Evolutionary conservation across 495 filamentous ascomycete species (phyloP).

Genomic region (Apiosordaria backusii): DNA sequence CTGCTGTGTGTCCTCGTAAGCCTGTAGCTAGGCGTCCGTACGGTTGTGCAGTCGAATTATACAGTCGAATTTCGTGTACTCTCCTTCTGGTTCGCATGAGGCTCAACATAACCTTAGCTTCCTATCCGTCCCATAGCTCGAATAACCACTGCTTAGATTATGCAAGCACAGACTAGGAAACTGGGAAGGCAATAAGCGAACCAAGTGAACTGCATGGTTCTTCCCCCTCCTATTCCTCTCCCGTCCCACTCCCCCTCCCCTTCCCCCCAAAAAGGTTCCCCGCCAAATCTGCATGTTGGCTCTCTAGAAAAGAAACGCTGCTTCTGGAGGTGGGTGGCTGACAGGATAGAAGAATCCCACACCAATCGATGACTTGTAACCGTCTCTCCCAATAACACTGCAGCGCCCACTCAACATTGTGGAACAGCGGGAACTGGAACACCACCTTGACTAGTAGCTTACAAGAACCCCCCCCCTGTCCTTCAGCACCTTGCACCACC

Average conservation of each 20-base stretch:
- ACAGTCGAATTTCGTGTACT: too few species aligned
- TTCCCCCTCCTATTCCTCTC: neutral
- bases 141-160: neutral
- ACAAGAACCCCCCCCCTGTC: constrained; percentile 8
- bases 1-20: too few species aligned
- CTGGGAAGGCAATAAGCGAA: neutral
- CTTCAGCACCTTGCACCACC: neutral
- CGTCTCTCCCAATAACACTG: too few species aligned
- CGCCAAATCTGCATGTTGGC: neutral
- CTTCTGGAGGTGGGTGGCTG: neutral
- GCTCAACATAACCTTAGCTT: too few species aligned
- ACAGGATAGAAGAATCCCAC: neutral
- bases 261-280: neutral
- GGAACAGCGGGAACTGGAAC: neutral
- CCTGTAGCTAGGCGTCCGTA: too few species aligned
- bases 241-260: neutral
- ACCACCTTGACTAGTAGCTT: neutral
- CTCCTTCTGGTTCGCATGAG: too few species aligned
- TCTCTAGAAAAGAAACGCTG: neutral
- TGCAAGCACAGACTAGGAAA: neutral
- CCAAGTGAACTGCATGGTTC: neutral
- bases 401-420: neutral
- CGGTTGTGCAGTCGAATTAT: too few species aligned
- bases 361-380: neutral
- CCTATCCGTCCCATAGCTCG: too few species aligned